Evolutionary conservation across 148 eudicot genomes (phyloP), one percentile per base, ranked within the genome.

Genomic region (Amaranthus cruentus): DNA sequence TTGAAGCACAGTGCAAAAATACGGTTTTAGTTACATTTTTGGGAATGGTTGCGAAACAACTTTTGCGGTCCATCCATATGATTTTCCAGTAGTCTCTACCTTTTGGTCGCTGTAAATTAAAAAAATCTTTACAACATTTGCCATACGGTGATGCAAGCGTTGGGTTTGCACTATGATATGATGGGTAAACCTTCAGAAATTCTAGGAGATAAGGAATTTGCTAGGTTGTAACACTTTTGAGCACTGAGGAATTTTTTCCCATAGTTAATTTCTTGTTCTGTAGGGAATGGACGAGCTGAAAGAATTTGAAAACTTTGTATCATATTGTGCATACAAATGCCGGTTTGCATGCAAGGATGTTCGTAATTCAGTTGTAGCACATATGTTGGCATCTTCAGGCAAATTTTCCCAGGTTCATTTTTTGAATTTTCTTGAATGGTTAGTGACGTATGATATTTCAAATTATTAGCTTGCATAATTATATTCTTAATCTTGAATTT

Each of bases 281-380:
- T 89, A 95, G 99, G 90, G 67, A 49, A 83, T 72, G 62, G 81
- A 78, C 62, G 77, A 73, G 8, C 28, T 70, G 21, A 69, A 70
- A 48, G 92, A 88, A 48, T 85, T 90, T 82, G 76, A 88, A 64
- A 88, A 87, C 78, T 85, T 91, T 79, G 85, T 85, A 63, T 74
- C 74, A 64, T 84, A 80, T 78, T 90, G 84, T 84, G 85, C 88
- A 81, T 73, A 73, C 73, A 86, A 83, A 81, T 91, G 93, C 74
- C 89, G 80, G 43, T 66, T 77, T 71, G 83, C 84, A 68, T 62
- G 78, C 69, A 50, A 54, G 48, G 62, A 57, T 71, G 57, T 87
- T 28, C 85, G 85, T 44, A 6, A 38, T 76, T 80, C 80, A 66
- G 79, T 95, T 59, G 93, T 87, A 21, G 66, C 76, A 69, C 76